Conservation (phyloP, 768 basidiomycete species). For the Lentinula detonsa region DNA sequence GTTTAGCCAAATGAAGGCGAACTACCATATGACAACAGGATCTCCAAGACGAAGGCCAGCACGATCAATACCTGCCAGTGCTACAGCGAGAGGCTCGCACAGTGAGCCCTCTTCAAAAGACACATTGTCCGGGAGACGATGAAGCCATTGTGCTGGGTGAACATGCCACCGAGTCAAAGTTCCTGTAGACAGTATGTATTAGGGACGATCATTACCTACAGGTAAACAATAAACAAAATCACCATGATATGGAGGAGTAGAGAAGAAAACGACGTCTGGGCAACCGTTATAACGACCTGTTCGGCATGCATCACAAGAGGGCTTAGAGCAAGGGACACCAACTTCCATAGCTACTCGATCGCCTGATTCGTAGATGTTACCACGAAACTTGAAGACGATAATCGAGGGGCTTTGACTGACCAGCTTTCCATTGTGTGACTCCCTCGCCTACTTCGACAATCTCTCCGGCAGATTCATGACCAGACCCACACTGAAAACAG, state of each 20-base stretch:
- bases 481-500: slow-evolving; percentile 49
- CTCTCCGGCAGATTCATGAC: slow-evolving; percentile 68
- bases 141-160: slow-evolving; percentile 64
- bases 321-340: slow-evolving; percentile 61
- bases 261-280: slow-evolving; percentile 56
- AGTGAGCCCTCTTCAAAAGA: slow-evolving; percentile 65
- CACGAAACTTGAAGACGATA: background rate
- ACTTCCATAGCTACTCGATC: slow-evolving; percentile 68
- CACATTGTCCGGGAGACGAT: slow-evolving; percentile 54
- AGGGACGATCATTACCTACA: background rate
- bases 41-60: slow-evolving; percentile 61
- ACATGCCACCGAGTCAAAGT: slow-evolving; percentile 62
- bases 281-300: slow-evolving; percentile 65
- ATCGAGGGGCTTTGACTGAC: slow-evolving; percentile 19
- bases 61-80: slow-evolving; percentile 62
- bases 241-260: slow-evolving; percentile 67
- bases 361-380: slow-evolving; percentile 24
- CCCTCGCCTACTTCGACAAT: slow-evolving; percentile 59
- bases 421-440: slow-evolving; percentile 60
- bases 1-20: background rate
- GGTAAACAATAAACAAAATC: slow-evolving; percentile 1
- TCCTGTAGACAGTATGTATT: slow-evolving; percentile 25
- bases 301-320: slow-evolving; percentile 55
- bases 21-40: slow-evolving; percentile 54
- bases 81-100: slow-evolving; percentile 64